Percentiles rank a stretch among this genome's conserved stretches.
These are phyloP conservation scores for Macrolepiota dolichaula DNA, from an alignment of 768 basidiomycete genomes.

Conservation along the genomic window DNA sequence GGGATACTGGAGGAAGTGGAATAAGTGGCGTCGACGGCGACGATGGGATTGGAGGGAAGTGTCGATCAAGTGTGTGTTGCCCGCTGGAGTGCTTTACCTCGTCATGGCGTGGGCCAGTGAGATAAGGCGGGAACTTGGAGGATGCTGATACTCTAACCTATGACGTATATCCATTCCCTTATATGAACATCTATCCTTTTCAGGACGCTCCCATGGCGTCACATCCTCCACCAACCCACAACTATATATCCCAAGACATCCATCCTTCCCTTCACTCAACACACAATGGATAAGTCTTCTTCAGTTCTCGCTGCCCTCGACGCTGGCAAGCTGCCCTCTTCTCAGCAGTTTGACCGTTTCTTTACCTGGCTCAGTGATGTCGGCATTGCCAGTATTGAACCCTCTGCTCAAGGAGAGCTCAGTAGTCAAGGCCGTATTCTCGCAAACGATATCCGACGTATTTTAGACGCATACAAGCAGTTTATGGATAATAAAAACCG, in stretches of 20 bases:
- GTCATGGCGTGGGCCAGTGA: slow-evolving; percentile 76
- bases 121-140: slow-evolving; percentile 42
- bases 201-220: slow-evolving; percentile 6
- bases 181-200: neutral
- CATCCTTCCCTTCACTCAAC: neutral
- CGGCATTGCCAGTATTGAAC: slow-evolving; percentile 43
- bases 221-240: neutral
- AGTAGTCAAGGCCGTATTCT: slow-evolving; percentile 53
- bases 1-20: slow-evolving; percentile 25
- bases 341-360: slow-evolving; percentile 49
- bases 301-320: slow-evolving; percentile 65
- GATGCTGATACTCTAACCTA: slow-evolving; percentile 1
- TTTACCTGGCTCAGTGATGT: slow-evolving; percentile 55
- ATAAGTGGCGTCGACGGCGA: slow-evolving; percentile 38
- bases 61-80: slow-evolving; percentile 63
- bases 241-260: slow-evolving; percentile 3
- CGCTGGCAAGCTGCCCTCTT: slow-evolving; percentile 68
- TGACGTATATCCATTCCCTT: slow-evolving; percentile 4
- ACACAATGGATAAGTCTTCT: slow-evolving; percentile 57
- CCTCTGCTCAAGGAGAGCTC: slow-evolving; percentile 37
- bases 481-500: slow-evolving; percentile 57
- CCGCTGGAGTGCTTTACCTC: slow-evolving; percentile 72
- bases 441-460: slow-evolving; percentile 43
- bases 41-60: slow-evolving; percentile 81
- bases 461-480: slow-evolving; percentile 57